Evolutionary conservation across 208 protist species (phyloP).

Genomic region (Leishmania guyanensis): DNA sequence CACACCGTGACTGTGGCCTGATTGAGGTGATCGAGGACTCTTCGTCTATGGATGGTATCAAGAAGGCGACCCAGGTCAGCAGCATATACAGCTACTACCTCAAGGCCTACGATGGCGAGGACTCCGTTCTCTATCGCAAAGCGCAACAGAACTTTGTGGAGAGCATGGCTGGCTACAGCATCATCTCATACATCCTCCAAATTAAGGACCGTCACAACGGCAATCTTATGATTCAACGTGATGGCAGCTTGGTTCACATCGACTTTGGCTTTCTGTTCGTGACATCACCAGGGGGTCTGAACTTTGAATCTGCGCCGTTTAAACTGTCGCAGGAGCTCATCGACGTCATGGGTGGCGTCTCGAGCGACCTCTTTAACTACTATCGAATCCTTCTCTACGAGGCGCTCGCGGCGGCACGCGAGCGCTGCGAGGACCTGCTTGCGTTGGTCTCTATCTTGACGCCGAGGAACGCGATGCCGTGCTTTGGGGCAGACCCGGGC

Average conservation of each 20-base stretch:
- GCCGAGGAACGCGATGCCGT: slow-evolving; percentile 85
- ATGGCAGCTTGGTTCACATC: slow-evolving; percentile 96
- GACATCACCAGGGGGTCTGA: slow-evolving; percentile 95
- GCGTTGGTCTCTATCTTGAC: slow-evolving; percentile 87
- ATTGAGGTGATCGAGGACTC: slow-evolving; percentile 90
- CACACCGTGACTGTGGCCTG: slow-evolving; percentile 76
- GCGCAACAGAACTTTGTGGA: slow-evolving; percentile 94
- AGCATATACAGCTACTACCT: slow-evolving; percentile 84
- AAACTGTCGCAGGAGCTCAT: slow-evolving; percentile 93
- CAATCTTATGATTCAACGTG: slow-evolving; percentile 93
- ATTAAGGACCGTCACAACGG: slow-evolving; percentile 96
- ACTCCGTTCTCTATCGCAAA: slow-evolving; percentile 48
- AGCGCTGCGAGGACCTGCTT: slow-evolving; percentile 82
- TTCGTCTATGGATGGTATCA: slow-evolving; percentile 90
- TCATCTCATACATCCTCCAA: slow-evolving; percentile 94
- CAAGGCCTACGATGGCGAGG: slow-evolving; percentile 68
- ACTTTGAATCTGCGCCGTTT: slow-evolving; percentile 95
- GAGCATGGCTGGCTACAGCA: slow-evolving; percentile 94
- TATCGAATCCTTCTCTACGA: slow-evolving; percentile 91
- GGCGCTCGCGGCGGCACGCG: slow-evolving; percentile 71
- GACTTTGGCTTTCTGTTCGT: slow-evolving; percentile 98
- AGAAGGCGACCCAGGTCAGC: slow-evolving; percentile 72
- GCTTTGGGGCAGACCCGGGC: slow-evolving; percentile 77
- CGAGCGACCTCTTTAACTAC: slow-evolving; percentile 83
- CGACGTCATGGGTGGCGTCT: slow-evolving; percentile 88